Percentiles rank a stretch among this genome's conserved stretches.
Evolutionary conservation across 257 asterid genomes (phyloP).

Genomic region (Solanum corneliomulleri): DNA sequence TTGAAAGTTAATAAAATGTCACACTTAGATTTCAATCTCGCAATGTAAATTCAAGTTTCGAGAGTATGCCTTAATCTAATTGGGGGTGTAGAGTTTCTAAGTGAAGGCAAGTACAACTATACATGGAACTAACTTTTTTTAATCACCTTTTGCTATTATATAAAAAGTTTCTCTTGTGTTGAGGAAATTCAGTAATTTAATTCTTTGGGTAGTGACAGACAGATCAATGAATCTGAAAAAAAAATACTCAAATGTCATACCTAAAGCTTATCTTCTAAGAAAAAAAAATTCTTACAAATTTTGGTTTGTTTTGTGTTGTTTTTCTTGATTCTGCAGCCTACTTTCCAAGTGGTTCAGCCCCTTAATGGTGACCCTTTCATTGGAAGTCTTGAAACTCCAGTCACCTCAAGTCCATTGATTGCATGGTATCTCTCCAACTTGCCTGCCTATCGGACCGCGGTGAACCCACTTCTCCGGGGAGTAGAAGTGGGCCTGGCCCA

Average conservation of each 20-base stretch:
- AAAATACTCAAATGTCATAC: neutral
- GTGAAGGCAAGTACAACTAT: neutral
- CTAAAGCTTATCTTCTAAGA: neutral
- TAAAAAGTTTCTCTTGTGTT: neutral
- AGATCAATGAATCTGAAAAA: neutral
- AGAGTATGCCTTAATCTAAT: neutral
- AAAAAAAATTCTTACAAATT: neutral
- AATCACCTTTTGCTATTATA: neutral
- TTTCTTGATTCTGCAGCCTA: conserved; percentile 45
- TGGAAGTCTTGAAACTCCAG: conserved; percentile 91
- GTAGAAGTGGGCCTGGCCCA: conserved; percentile 86
- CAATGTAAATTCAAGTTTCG: neutral
- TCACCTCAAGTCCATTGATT: conserved; percentile 87
- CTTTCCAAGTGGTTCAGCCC: conserved; percentile 89
- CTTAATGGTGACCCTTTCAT: conserved; percentile 95
- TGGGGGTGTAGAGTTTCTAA: neutral
- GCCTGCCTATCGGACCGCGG: conserved; percentile 81
- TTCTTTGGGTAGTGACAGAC: neutral
- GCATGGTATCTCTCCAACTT: conserved; percentile 97
- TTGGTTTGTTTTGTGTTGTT: neutral
- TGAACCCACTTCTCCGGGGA: conserved; percentile 57
- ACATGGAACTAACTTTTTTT: neutral
- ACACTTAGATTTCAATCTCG: neutral
- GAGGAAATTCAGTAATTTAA: neutral
- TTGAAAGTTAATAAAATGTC: neutral